A percentile compares a stretch with the other conserved stretches of the same genome.
Conservation (phyloP, 768 basidiomycete genomes). For the Tricholoma furcatifolium region DNA sequence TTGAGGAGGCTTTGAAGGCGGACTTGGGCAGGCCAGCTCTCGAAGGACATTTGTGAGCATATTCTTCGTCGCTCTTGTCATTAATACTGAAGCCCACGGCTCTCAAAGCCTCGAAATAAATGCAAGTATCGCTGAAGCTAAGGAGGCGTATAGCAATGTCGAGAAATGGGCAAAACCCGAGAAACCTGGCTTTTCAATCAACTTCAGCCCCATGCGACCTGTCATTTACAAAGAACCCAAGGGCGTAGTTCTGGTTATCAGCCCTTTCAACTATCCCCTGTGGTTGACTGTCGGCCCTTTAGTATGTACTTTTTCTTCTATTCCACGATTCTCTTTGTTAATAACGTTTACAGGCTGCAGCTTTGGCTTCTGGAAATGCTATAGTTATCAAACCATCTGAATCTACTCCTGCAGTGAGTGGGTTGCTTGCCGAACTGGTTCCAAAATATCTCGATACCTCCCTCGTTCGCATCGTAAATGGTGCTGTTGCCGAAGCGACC, state of each 20-base stretch:
- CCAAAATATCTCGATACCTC: conserved; percentile 75
- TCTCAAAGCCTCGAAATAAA: conserved; percentile 58
- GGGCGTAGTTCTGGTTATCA: conserved; percentile 67
- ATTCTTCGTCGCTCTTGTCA: neutral
- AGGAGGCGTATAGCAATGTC: conserved; percentile 57
- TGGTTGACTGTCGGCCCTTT: conserved; percentile 58
- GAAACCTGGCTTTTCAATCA: conserved; percentile 51
- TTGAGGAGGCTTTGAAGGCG: conserved; percentile 53
- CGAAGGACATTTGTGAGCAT: conserved; percentile 52
- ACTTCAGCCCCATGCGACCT: conserved; percentile 59
- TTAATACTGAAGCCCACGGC: neutral
- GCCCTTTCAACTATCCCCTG: conserved; percentile 76
- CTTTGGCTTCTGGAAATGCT: conserved; percentile 78
- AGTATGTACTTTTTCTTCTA: conserved; percentile 28
- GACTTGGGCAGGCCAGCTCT: conserved; percentile 66
- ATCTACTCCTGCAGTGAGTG: conserved; percentile 49
- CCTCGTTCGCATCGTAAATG: conserved; percentile 67
- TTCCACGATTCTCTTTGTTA: neutral
- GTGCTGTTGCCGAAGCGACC: conserved; percentile 62
- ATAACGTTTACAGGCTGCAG: conserved; percentile 44
- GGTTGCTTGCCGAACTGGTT: conserved; percentile 64
- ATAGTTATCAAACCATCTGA: conserved; percentile 80
- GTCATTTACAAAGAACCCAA: conserved; percentile 74
- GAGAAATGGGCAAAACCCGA: conserved; percentile 75
- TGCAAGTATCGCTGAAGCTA: conserved; percentile 48